phyloP scores from a whole-genome alignment of 1,284 basidiomycete genomes.

The Cryptococcus hybrid region DNA sequence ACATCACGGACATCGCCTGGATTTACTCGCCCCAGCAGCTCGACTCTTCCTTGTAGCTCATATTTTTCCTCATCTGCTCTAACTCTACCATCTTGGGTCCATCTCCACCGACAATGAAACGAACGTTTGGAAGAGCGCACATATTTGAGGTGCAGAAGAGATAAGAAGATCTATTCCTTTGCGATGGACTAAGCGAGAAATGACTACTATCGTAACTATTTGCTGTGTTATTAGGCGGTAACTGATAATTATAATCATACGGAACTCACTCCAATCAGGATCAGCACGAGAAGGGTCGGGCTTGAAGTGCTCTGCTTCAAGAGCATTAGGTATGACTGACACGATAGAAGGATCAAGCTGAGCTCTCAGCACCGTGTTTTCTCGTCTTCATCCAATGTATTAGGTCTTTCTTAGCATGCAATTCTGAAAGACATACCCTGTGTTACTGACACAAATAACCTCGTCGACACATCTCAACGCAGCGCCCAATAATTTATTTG shows the following conservation, averaged over 20 bases:
- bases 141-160: slow-evolving; percentile 86
- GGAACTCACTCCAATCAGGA: slow-evolving; percentile 61
- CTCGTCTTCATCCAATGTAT: slow-evolving; percentile 58
- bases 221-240: not conserved
- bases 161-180: slow-evolving; percentile 97
- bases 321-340: slow-evolving; percentile 91
- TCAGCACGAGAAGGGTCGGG: slow-evolving; percentile 58
- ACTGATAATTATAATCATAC: not conserved
- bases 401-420: slow-evolving; percentile 4
- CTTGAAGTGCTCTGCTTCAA: slow-evolving; percentile 83
- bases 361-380: slow-evolving; percentile 91
- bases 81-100: slow-evolving; percentile 95
- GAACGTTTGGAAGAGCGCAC: slow-evolving; percentile 73
- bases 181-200: slow-evolving; percentile 94
- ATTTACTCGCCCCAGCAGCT: slow-evolving; percentile 76
- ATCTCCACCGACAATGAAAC: slow-evolving; percentile 88
- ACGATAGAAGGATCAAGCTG: slow-evolving; percentile 68
- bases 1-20: slow-evolving; percentile 81
- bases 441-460: slow-evolving; percentile 96
- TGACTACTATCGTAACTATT: slow-evolving; percentile 84
- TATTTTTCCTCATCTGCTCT: slow-evolving; percentile 94
- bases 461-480: slow-evolving; percentile 87
- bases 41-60: slow-evolving; percentile 83
- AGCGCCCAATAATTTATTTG: slow-evolving; percentile 89
- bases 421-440: slow-evolving; percentile 62